These are phyloP conservation scores for Phalaenopsis equestris DNA, from an alignment of 106 monocot genomes.

Conservation along the genomic window DNA sequence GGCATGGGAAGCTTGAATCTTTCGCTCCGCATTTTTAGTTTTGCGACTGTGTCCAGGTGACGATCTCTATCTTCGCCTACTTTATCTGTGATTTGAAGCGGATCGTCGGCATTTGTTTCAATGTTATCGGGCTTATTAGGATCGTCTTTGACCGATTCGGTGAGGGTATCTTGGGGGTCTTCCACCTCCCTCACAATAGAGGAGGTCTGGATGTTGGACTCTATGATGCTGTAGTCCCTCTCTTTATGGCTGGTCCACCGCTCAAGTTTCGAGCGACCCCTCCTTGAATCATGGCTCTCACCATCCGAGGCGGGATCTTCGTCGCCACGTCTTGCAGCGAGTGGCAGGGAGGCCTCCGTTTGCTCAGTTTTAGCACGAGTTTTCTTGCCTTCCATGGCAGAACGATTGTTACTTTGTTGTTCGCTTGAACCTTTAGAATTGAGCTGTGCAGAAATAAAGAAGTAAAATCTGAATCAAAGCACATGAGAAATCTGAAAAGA, in stretches of 20 bases:
- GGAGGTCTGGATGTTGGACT: conserved; percentile 14
- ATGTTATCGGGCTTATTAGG: conserved; percentile 21
- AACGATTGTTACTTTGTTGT: conserved; percentile 15
- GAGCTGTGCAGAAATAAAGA: conserved; percentile 17
- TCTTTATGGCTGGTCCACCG: conserved; percentile 93
- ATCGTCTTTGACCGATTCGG: conserved; percentile 23
- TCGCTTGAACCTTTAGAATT: conserved; percentile 21
- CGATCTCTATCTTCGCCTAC: conserved; percentile 37
- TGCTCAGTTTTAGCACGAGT: conserved; percentile 5
- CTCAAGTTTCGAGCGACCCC: conserved; percentile 85
- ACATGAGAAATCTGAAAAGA: not conserved
- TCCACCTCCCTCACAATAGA: conserved; percentile 25
- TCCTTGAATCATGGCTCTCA: conserved; percentile 37
- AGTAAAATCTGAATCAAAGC: not conserved
- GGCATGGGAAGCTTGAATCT: conserved; percentile 90
- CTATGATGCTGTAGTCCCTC: conserved; percentile 37
- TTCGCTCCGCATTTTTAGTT: conserved; percentile 86
- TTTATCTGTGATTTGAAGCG: conserved; percentile 23
- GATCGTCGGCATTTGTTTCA: conserved; percentile 31
- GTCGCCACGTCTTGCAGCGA: conserved; percentile 19
- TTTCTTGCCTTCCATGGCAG: conserved; percentile 11
- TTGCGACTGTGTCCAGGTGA: conserved; percentile 78
- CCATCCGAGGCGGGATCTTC: conserved; percentile 53
- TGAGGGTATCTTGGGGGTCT: not conserved
- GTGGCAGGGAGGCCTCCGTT: conserved; percentile 8